A percentile compares a stretch with the other conserved stretches of the same genome.
These are phyloP conservation scores for Melaleuca quinquenervia DNA, from an alignment of 345 rosid genomes.

Conservation along the genomic window DNA sequence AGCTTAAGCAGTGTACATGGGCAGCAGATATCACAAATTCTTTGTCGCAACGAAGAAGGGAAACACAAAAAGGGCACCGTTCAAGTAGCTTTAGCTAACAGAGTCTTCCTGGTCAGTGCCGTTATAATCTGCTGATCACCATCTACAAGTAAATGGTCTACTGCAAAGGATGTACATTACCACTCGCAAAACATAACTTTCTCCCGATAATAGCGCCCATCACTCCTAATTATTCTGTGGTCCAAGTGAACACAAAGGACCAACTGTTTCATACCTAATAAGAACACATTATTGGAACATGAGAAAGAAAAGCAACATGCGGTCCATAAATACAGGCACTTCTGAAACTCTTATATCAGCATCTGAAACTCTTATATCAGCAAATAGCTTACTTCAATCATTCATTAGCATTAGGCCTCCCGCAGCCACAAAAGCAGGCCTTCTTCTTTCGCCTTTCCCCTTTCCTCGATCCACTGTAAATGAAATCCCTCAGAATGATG, in stretches of 20 bases:
- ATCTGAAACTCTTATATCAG: neutral
- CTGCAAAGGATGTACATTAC: neutral
- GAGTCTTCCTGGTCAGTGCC: neutral
- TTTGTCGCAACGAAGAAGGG: neutral
- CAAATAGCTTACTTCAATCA: neutral
- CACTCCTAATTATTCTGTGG: neutral
- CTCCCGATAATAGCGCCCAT: neutral
- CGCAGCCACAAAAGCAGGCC: slow-evolving; percentile 61
- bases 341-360: neutral
- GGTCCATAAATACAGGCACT: neutral
- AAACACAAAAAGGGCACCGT: neutral
- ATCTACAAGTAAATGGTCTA: neutral
- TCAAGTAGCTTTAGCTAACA: neutral
- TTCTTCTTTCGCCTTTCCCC: slow-evolving; percentile 43
- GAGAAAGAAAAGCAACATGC: neutral
- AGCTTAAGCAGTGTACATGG: neutral
- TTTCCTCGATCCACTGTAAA: slow-evolving; percentile 34
- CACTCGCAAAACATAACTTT: neutral
- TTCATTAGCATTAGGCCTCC: slow-evolving; percentile 40
- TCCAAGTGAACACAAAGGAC: neutral
- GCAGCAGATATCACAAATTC: neutral
- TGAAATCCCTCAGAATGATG: slow-evolving; percentile 53
- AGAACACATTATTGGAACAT: neutral
- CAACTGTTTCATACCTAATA: neutral
- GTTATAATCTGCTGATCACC: neutral